Conservation (phyloP, 768 basidiomycete species). For the Scleroderma bovista region DNA sequence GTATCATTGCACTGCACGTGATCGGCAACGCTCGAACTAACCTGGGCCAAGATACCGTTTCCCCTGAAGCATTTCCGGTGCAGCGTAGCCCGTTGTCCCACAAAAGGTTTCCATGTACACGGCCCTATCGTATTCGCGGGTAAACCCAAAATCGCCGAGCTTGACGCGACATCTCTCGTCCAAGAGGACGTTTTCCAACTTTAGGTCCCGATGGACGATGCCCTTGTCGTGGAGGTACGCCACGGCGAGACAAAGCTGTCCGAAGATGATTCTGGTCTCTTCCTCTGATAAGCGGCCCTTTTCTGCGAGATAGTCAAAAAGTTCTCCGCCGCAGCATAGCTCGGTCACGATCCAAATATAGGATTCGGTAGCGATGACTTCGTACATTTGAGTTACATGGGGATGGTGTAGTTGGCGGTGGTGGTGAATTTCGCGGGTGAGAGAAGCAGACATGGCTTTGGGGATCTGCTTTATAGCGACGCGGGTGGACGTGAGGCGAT, state of each 20-base stretch:
- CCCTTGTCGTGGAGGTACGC: slow-evolving; percentile 89
- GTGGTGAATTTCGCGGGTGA: slow-evolving; percentile 98
- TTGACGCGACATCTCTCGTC: slow-evolving; percentile 91
- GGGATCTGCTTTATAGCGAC: slow-evolving; percentile 99
- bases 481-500: slow-evolving; percentile 84
- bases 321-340: slow-evolving; percentile 92
- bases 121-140: slow-evolving; percentile 81
- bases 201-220: slow-evolving; percentile 95
- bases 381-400: slow-evolving; percentile 92
- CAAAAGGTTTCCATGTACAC: slow-evolving; percentile 87
- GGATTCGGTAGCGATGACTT: slow-evolving; percentile 95
- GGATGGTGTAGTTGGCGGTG: slow-evolving; percentile 96
- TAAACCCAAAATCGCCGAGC: slow-evolving; percentile 93
- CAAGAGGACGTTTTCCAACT: slow-evolving; percentile 90
- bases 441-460: slow-evolving; percentile 82
- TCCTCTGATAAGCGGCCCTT: slow-evolving; percentile 82
- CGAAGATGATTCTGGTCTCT: slow-evolving; percentile 85
- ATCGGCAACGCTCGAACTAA: slow-evolving; percentile 27
- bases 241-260: slow-evolving; percentile 92
- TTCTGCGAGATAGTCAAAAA: slow-evolving; percentile 97
- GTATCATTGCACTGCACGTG: slow-evolving; percentile 7
- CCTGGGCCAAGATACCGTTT: slow-evolving; percentile 89
- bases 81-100: slow-evolving; percentile 90
- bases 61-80: slow-evolving; percentile 87
- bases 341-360: slow-evolving; percentile 97